Evolutionary conservation across 2,329 filamentous ascomycete genomes (phyloP), one percentile per base, ranked within the genome.

Genomic region (Colletotrichum sp.): DNA sequence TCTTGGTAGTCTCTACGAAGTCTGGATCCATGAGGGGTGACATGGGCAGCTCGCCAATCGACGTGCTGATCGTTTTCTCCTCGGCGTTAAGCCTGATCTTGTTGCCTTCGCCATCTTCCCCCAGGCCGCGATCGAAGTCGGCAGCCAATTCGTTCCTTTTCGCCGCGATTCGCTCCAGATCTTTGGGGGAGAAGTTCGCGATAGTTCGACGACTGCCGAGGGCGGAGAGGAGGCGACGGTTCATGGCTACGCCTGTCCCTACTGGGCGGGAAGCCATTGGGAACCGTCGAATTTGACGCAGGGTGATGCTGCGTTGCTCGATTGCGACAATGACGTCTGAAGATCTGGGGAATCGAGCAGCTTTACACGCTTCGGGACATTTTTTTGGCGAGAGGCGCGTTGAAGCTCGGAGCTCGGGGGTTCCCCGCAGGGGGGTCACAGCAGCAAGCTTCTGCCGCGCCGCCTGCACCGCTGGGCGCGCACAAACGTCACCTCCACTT

Each of bases 11-110:
- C 44, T 87, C 83, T 78, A 88, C 86, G 83, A 88, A 92, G 3
- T 79, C 79, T 6, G 88, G 85, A 84, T 92, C 86, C 81, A 91
- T 88, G 15, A 92, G 69, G 2, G 90, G 90, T 4, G 90, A 92
- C 10, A 90, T 81, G 0, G 90, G 90, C 2, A 92, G 82, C 3
- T 83, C 77, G 9, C 90, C 89, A 1, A 82, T 83, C 1, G 84
- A 82, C 0, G 90, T 91, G 15, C 78, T 78, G 67, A 92, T 82
- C 1, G 85, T 88, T 78, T 89, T 89, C 2, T 79, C 80, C 3
- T 83, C 78, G 0, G 80, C 24, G 55, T 90, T 80, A 60, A 91
- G 79, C 63, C 80, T 80, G 34, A 86, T 78, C 3, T 77, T 76
- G 16, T 80, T 78, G 69, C 80, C 81, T 18, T 84, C 78, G 8